These are phyloP conservation scores for Wickerhamiella parazyma DNA, from an alignment of 805 yeast genomes.

Conservation along the genomic window DNA sequence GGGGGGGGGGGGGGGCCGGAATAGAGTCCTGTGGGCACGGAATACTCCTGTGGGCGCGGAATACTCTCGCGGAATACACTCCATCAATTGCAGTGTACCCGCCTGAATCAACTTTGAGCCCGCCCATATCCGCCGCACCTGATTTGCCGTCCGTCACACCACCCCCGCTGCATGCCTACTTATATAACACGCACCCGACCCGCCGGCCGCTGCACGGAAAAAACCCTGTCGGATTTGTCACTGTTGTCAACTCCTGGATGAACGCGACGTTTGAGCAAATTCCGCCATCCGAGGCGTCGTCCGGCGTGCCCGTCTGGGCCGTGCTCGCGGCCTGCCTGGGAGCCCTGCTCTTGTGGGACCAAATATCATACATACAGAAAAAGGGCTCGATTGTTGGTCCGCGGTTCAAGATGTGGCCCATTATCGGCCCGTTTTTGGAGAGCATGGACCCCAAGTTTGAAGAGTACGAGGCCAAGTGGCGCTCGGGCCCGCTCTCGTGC, in stretches of 20 bases:
- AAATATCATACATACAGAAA: constrained; percentile 55
- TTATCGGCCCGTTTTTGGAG: constrained; percentile 92
- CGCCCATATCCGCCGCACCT: no score
- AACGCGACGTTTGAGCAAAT: constrained; percentile 6
- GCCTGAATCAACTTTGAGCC: no score
- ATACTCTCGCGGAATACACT: no score
- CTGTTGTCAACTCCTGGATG: no score
- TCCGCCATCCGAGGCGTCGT: background rate
- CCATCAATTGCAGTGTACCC: no score
- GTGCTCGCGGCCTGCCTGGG: background rate
- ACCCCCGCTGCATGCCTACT: no score
- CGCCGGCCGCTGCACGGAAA: background rate
- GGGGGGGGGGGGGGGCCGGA: no score
- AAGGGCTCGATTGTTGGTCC: constrained; percentile 94
- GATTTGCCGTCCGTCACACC: background rate
- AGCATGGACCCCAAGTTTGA: constrained; percentile 91
- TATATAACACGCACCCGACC: background rate
- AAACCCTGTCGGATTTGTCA: background rate
- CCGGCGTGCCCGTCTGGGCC: background rate
- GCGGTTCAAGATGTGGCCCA: constrained; percentile 73
- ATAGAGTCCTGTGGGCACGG: no score
- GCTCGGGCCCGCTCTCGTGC: constrained; percentile 85
- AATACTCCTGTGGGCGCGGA: no score
- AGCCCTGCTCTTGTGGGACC: constrained; percentile 21
- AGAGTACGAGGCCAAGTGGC: constrained; percentile 88